These are phyloP conservation scores for Nidula microcarpa DNA, from an alignment of 768 basidiomycete genomes.

Conservation along the genomic window DNA sequence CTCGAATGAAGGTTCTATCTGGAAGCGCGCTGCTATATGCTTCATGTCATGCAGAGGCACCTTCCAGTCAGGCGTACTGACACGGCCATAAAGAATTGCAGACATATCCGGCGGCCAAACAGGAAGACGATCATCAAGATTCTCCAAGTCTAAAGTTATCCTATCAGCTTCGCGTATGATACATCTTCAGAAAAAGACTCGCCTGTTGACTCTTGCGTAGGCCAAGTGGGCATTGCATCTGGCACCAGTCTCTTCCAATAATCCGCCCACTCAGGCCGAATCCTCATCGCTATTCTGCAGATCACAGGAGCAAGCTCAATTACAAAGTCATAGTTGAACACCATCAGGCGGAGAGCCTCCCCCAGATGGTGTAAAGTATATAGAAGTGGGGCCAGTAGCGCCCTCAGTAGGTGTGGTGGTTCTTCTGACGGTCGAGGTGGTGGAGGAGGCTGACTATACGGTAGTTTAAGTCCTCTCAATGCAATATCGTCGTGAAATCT, in stretches of 20 bases:
- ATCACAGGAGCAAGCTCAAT: constrained; percentile 57
- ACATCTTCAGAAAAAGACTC: constrained; percentile 11
- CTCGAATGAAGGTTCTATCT: constrained; percentile 51
- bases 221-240: constrained; percentile 57
- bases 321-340: constrained; percentile 53
- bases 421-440: no score
- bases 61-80: constrained; percentile 69
- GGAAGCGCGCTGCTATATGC: constrained; percentile 43
- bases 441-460: constrained; percentile 8
- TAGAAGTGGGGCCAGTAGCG: constrained; percentile 54
- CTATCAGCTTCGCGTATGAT: neutral
- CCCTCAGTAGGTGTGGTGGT: no score
- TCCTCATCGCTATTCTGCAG: constrained; percentile 55
- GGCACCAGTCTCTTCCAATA: constrained; percentile 88
- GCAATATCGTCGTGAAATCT: constrained; percentile 61
- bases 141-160: neutral
- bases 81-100: constrained; percentile 55
- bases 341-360: constrained; percentile 61
- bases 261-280: constrained; percentile 86
- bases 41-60: constrained; percentile 49
- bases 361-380: constrained; percentile 79
- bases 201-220: constrained; percentile 41
- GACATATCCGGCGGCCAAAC: constrained; percentile 78
- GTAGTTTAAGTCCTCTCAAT: constrained; percentile 37
- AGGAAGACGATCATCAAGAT: constrained; percentile 69